phyloP scores from a whole-genome alignment of 2,329 filamentous ascomycete genomes.

The Zasmidium cellare region DNA sequence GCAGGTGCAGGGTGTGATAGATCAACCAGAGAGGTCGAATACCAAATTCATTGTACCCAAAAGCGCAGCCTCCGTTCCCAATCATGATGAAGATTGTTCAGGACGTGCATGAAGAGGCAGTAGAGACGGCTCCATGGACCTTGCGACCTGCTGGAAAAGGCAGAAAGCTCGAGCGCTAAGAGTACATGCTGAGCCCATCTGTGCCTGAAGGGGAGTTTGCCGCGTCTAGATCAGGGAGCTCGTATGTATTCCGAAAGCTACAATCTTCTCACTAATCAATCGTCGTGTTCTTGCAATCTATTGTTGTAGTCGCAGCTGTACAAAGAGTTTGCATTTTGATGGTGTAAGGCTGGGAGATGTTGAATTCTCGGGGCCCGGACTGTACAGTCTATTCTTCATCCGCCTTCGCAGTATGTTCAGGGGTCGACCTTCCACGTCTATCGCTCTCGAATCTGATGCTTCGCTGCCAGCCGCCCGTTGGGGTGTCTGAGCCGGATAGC shows the following conservation, averaged over 20 bases:
- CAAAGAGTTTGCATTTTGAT: no score
- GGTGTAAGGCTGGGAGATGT: no score
- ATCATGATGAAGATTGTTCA: neutral
- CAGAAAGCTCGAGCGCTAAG: neutral
- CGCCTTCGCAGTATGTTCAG: neutral
- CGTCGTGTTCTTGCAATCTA: no score
- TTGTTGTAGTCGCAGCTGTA: neutral
- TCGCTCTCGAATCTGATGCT: slow-evolving; percentile 31
- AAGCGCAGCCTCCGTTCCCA: neutral
- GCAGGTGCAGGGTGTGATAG: neutral
- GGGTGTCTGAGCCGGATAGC: slow-evolving; percentile 9
- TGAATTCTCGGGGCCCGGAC: no score
- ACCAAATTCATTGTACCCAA: neutral
- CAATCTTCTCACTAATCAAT: no score
- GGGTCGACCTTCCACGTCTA: neutral
- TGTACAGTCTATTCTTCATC: neutral
- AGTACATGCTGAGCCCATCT: neutral
- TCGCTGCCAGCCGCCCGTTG: slow-evolving; percentile 22
- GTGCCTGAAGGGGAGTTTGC: neutral
- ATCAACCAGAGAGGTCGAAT: neutral
- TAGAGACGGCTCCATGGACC: neutral
- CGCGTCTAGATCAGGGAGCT: neutral
- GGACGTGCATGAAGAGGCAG: neutral
- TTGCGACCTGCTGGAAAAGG: neutral
- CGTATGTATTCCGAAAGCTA: neutral